These are phyloP conservation scores for Candida cerambycidarum DNA, from an alignment of 805 yeast species.

Conservation along the genomic window DNA sequence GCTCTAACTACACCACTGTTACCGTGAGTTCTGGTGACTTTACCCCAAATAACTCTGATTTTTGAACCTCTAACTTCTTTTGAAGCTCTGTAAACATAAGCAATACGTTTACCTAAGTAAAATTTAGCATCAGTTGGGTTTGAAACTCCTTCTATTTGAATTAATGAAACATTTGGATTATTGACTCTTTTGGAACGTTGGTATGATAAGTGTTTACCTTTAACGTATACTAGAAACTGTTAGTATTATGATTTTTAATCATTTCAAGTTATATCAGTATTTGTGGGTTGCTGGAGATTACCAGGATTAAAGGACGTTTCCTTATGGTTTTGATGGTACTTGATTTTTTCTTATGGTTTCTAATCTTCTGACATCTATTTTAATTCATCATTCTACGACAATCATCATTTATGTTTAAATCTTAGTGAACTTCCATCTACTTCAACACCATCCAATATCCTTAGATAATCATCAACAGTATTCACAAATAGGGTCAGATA, in stretches of 20 bases:
- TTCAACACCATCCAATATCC: not conserved
- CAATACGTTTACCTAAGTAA: conserved; percentile 99
- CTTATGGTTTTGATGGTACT: too few species aligned
- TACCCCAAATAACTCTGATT: conserved; percentile 99
- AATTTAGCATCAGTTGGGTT: conserved; percentile 93
- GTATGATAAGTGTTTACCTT: conserved; percentile 99
- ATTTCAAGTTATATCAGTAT: too few species aligned
- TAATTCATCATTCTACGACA: not conserved
- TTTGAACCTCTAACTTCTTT: conserved; percentile 98
- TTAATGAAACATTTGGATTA: conserved; percentile 97
- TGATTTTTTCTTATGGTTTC: not conserved
- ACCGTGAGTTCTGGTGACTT: conserved; percentile 98
- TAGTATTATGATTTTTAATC: conserved; percentile 29
- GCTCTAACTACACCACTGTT: conserved; percentile 98
- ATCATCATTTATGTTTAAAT: too few species aligned
- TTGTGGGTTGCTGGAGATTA: too few species aligned
- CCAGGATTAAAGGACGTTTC: too few species aligned
- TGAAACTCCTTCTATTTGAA: conserved; percentile 95
- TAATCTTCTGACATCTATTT: too few species aligned
- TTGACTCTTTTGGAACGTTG: conserved; percentile 98
- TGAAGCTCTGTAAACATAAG: conserved; percentile 98
- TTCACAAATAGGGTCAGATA: not conserved
- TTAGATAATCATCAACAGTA: not conserved
- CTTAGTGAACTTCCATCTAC: too few species aligned
- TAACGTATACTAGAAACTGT: conserved; percentile 86